Evolutionary conservation across 2,329 filamentous ascomycete genomes (phyloP).

Genomic region (Neoascochyta sp.): DNA sequence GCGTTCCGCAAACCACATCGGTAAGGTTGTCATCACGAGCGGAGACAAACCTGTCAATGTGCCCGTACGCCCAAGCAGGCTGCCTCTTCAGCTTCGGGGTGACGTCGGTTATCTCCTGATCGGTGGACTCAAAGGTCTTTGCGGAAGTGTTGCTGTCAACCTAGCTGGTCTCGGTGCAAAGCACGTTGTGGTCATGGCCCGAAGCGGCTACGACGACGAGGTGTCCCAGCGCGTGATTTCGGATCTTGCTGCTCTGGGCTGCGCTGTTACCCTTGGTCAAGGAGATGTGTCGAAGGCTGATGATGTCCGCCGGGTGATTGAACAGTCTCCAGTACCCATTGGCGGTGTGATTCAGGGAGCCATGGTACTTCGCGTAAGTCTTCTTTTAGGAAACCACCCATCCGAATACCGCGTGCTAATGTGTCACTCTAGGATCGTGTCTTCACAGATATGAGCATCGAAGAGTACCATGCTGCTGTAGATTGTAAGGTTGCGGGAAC

Average conservation of each 20-base stretch:
- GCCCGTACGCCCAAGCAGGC: conserved; percentile 1
- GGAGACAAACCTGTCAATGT: not conserved
- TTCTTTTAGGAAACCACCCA: too few relatives aligned
- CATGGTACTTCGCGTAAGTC: conserved; percentile 16
- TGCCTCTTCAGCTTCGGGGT: not conserved
- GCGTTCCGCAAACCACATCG: conserved; percentile 10
- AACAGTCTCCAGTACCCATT: conserved; percentile 7
- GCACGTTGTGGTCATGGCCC: conserved; percentile 10
- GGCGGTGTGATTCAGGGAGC: conserved; percentile 12
- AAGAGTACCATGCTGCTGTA: conserved; percentile 3
- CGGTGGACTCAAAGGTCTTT: conserved; percentile 14
- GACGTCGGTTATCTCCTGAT: conserved; percentile 15
- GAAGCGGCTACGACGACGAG: conserved; percentile 2
- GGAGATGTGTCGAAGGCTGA: conserved; percentile 1
- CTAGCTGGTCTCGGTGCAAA: conserved; percentile 14
- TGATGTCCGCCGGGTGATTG: not conserved
- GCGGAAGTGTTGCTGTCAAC: conserved; percentile 11
- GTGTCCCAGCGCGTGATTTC: not conserved
- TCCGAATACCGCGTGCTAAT: not conserved
- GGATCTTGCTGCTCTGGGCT: conserved; percentile 1
- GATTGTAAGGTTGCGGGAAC: conserved; percentile 6
- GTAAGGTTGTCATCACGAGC: conserved; percentile 5
- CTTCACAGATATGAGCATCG: conserved; percentile 6
- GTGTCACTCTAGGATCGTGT: conserved; percentile 3
- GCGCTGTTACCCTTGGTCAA: not conserved